Evolutionary conservation across 2,329 filamentous ascomycete species (phyloP).

Genomic region (Emmonsiellopsis sp.): DNA sequence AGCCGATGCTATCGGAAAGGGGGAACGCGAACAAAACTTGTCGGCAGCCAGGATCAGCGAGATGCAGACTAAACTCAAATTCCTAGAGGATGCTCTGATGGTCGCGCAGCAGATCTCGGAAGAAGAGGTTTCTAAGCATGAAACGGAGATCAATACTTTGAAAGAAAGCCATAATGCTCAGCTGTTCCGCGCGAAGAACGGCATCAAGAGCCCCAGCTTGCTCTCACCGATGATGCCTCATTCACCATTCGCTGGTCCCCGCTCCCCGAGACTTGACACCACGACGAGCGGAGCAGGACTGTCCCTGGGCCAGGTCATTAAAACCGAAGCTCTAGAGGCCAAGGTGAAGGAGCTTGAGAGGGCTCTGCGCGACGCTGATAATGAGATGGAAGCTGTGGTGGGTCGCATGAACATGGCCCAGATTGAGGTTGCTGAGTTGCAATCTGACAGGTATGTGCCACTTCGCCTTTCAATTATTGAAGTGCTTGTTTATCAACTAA

Average conservation of each 20-base stretch:
- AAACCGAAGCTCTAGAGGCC: constrained; percentile 66
- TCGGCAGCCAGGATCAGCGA: constrained; percentile 75
- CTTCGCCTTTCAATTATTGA: constrained; percentile 14
- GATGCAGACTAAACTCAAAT: constrained; percentile 70
- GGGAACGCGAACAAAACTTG: constrained; percentile 71
- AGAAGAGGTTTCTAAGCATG: constrained; percentile 66
- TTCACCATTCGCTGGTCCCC: constrained; percentile 53
- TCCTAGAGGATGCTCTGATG: constrained; percentile 75
- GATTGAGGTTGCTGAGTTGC: constrained; percentile 72
- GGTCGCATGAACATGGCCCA: constrained; percentile 73
- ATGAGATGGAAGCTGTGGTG: constrained; percentile 77
- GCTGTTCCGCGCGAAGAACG: constrained; percentile 61
- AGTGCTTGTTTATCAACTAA: neutral
- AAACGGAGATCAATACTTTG: constrained; percentile 70
- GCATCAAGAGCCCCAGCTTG: constrained; percentile 36
- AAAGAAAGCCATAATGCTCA: constrained; percentile 70
- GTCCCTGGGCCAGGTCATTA: constrained; percentile 57
- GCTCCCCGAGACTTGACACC: constrained; percentile 51
- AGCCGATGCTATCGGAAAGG: constrained; percentile 67
- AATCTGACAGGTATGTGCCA: constrained; percentile 37
- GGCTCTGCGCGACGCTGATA: constrained; percentile 64
- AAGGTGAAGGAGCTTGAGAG: constrained; percentile 79
- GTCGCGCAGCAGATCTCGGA: constrained; percentile 79
- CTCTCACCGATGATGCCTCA: constrained; percentile 51
- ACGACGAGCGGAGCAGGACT: constrained; percentile 54